phyloP scores from a whole-genome alignment of 2,329 filamentous ascomycete genomes.

The Aureobasidium sp. region DNA sequence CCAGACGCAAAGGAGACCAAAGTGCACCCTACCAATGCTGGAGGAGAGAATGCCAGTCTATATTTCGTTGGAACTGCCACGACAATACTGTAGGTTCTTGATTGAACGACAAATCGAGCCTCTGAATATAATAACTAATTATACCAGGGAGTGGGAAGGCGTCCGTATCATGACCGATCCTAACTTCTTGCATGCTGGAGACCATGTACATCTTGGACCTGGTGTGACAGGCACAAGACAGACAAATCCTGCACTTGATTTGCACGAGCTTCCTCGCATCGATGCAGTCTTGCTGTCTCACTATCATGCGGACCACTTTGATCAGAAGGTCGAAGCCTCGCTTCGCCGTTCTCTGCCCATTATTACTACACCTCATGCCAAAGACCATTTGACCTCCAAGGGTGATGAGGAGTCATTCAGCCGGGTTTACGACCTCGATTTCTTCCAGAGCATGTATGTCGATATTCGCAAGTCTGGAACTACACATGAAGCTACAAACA shows the following conservation, averaged over 20 bases:
- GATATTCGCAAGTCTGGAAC: conserved; percentile 29
- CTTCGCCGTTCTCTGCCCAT: conserved; percentile 52
- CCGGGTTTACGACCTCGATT: conserved; percentile 48
- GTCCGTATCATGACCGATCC: conserved; percentile 51
- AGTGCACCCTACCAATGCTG: conserved; percentile 34
- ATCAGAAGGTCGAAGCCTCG: conserved; percentile 44
- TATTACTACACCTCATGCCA: conserved; percentile 56
- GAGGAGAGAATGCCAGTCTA: conserved; percentile 38
- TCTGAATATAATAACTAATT: background rate
- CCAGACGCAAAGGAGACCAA: conserved; percentile 41
- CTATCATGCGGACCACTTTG: conserved; percentile 57
- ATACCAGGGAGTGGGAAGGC: conserved; percentile 40
- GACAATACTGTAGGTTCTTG: conserved; percentile 36
- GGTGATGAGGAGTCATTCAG: conserved; percentile 45
- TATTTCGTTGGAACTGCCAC: conserved; percentile 53
- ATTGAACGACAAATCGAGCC: no score
- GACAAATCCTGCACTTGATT: conserved; percentile 54
- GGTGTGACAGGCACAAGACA: conserved; percentile 49
- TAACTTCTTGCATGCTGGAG: conserved; percentile 59
- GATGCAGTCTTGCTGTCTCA: conserved; percentile 56
- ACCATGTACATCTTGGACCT: conserved; percentile 60
- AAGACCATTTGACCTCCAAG: conserved; percentile 42
- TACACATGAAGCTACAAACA: conserved; percentile 11
- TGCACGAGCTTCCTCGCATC: conserved; percentile 52
- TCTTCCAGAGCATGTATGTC: conserved; percentile 47